phyloP scores from a whole-genome alignment of 164 flowering plant genomes.

The Tinospora cordifolia region DNA sequence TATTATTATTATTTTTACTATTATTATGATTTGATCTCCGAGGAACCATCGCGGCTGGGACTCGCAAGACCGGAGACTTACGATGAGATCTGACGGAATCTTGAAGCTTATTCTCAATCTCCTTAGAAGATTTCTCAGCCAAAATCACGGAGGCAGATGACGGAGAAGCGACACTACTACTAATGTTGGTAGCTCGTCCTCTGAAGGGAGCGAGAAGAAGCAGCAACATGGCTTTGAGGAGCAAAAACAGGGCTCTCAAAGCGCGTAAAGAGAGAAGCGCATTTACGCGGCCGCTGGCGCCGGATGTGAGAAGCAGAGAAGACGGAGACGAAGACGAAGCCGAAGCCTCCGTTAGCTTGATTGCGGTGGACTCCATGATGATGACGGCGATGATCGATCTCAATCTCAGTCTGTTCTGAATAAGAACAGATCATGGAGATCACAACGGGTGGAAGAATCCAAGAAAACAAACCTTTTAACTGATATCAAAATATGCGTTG shows the following conservation, averaged over 20 bases:
- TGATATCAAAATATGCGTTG: no score
- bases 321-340: background rate
- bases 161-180: slow-evolving; percentile 1
- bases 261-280: slow-evolving; percentile 48
- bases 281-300: slow-evolving; percentile 55
- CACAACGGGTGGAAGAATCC: background rate
- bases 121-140: slow-evolving; percentile 20
- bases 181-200: slow-evolving; percentile 2
- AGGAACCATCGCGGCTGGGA: slow-evolving; percentile 24
- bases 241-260: slow-evolving; percentile 27
- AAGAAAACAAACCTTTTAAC: background rate
- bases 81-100: background rate
- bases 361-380: background rate
- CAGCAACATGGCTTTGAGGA: slow-evolving; percentile 35
- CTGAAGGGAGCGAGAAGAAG: slow-evolving; percentile 41
- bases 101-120: slow-evolving; percentile 8
- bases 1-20: background rate
- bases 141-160: background rate
- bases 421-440: background rate
- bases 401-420: background rate
- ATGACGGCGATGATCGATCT: background rate
- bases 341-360: background rate
- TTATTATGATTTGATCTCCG: slow-evolving; percentile 14
- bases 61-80: slow-evolving; percentile 22
- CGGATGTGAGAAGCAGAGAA: slow-evolving; percentile 42